These are phyloP conservation scores for Osmozyma mogii DNA, from an alignment of 805 yeast genomes.

Conservation along the genomic window DNA sequence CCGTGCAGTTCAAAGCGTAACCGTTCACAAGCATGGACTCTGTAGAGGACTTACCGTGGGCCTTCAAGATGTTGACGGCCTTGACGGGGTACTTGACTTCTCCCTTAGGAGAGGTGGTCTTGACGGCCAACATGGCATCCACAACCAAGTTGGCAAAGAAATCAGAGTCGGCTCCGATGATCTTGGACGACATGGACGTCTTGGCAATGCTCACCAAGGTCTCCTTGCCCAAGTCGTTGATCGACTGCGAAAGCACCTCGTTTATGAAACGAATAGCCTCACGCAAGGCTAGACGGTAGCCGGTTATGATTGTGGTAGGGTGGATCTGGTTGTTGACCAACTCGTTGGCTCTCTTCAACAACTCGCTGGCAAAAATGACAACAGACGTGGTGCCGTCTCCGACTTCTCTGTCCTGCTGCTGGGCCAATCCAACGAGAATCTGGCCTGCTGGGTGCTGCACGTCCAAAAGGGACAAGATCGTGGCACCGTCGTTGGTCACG, in stretches of 20 bases:
- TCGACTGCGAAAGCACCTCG: conserved; percentile 76
- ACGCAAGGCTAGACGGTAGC: conserved; percentile 85
- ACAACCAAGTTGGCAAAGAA: conserved; percentile 89
- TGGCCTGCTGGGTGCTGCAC: conserved; percentile 99
- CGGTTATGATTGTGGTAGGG: conserved; percentile 96
- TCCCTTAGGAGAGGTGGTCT: conserved; percentile 80
- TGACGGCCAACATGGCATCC: conserved; percentile 91
- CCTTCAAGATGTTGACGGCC: conserved; percentile 92
- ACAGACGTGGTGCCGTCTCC: conserved; percentile 99
- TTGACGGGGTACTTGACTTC: conserved; percentile 91
- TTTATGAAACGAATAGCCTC: conserved; percentile 85
- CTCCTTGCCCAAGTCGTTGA: conserved; percentile 73
- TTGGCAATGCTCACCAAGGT: conserved; percentile 86
- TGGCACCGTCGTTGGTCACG: conserved; percentile 98
- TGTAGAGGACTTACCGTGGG: conserved; percentile 87
- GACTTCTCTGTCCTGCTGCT: conserved; percentile 97
- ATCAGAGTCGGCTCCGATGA: conserved; percentile 88
- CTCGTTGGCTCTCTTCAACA: conserved; percentile 87
- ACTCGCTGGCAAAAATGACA: conserved; percentile 90
- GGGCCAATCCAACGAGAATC: conserved; percentile 92
- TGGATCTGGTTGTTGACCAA: conserved; percentile 89
- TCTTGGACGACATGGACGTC: conserved; percentile 95
- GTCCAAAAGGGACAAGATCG: conserved; percentile 80
- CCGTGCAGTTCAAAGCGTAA: conserved; percentile 93
- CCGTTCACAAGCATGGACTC: conserved; percentile 89